Percentiles rank a stretch among this genome's conserved stretches.
These are phyloP conservation scores for Venustampulla echinocandica DNA, from an alignment of 495 filamentous ascomycete genomes.

Conservation along the genomic window DNA sequence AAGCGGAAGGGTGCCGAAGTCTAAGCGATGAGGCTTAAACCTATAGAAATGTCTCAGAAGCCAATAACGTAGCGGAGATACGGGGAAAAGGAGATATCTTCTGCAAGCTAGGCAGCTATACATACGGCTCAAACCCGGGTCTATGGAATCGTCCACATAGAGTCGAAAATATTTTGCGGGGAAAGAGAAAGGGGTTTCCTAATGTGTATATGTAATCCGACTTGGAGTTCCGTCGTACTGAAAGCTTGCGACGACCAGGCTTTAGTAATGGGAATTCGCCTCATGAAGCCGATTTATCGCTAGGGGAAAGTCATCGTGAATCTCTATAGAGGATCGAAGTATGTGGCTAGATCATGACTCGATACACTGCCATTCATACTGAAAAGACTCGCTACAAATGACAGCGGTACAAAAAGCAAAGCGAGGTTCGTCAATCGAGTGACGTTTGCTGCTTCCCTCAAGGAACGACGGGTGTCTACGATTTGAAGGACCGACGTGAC, in stretches of 20 bases:
- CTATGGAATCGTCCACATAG: neutral
- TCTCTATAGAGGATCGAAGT: neutral
- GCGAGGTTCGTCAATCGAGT: slow-evolving; percentile 29
- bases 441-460: slow-evolving; percentile 27
- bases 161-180: neutral
- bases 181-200: neutral
- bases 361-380: slow-evolving; percentile 24
- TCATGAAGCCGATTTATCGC: neutral
- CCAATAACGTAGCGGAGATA: neutral
- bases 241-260: neutral
- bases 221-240: neutral
- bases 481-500: slow-evolving; percentile 26
- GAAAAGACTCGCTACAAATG: slow-evolving; percentile 29
- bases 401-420: slow-evolving; percentile 31
- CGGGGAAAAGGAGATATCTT: neutral
- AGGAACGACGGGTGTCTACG: slow-evolving; percentile 18
- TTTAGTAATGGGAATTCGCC: neutral
- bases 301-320: neutral
- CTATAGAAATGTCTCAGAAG: neutral
- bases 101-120: neutral
- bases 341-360: neutral
- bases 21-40: neutral
- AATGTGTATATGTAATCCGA: neutral
- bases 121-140: neutral
- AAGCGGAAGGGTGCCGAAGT: neutral